Evolutionary conservation across 2,329 filamentous ascomycete species (phyloP).

Genomic region (Pyrenophora teres): DNA sequence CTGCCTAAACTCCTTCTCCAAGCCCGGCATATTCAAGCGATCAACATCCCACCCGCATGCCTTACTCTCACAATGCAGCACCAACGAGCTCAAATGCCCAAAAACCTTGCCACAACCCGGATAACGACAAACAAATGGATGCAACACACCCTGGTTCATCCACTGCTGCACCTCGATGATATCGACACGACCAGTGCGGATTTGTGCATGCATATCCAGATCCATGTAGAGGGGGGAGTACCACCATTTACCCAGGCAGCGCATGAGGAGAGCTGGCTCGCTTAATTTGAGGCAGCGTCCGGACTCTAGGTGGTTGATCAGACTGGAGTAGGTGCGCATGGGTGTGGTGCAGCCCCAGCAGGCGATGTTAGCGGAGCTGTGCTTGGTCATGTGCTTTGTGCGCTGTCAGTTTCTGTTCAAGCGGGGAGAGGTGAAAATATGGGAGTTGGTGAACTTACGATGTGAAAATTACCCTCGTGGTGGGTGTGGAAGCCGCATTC

Average conservation of each 20-base stretch:
- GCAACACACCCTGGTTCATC: slow-evolving; percentile 30
- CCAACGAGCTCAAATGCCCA: slow-evolving; percentile 31
- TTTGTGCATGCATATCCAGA: slow-evolving; percentile 38
- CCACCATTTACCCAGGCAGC: slow-evolving; percentile 40
- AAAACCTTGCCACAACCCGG: slow-evolving; percentile 33
- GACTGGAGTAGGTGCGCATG: slow-evolving; percentile 32
- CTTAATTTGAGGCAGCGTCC: slow-evolving; percentile 71
- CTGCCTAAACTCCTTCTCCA: slow-evolving; percentile 30
- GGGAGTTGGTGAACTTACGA: slow-evolving; percentile 21
- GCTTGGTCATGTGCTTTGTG: slow-evolving; percentile 38
- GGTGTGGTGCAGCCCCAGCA: slow-evolving; percentile 35
- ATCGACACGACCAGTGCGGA: slow-evolving; percentile 32
- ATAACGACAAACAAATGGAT: slow-evolving; percentile 39
- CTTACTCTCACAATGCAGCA: slow-evolving; percentile 36
- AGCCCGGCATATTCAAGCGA: slow-evolving; percentile 26
- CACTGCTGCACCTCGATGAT: slow-evolving; percentile 27
- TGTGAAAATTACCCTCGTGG: slow-evolving; percentile 27
- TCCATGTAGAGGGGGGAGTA: slow-evolving; percentile 44
- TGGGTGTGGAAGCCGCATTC: slow-evolving; percentile 29
- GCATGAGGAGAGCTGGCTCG: slow-evolving; percentile 52
- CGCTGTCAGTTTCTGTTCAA: slow-evolving; percentile 2
- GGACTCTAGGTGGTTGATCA: slow-evolving; percentile 54
- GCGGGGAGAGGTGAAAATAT: too few relatives aligned
- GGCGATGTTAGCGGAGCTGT: slow-evolving; percentile 20
- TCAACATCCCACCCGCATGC: slow-evolving; percentile 35